Evolutionary conservation across 2,329 filamentous ascomycete species (phyloP).

Genomic region (Fonsecaea pedrosoi): DNA sequence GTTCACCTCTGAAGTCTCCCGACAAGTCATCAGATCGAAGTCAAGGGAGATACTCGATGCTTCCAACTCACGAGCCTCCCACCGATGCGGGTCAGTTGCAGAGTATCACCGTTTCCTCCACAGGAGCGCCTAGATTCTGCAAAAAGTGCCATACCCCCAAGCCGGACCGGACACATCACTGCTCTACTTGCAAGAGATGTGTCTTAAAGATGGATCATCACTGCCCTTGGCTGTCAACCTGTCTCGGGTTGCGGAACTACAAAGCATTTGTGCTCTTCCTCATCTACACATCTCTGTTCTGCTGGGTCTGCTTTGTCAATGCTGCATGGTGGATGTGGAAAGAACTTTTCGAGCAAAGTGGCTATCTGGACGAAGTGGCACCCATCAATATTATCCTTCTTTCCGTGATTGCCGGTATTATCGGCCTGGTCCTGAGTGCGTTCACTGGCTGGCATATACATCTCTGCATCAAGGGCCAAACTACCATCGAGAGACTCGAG

Average conservation of each 20-base stretch:
- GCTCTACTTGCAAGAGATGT: slow-evolving; percentile 90
- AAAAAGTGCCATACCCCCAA: slow-evolving; percentile 97
- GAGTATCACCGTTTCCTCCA: slow-evolving; percentile 89
- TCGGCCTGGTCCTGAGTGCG: slow-evolving; percentile 83
- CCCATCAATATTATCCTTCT: slow-evolving; percentile 92
- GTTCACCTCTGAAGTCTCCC: slow-evolving; percentile 60
- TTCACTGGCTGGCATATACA: slow-evolving; percentile 94
- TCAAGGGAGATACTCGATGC: slow-evolving; percentile 69
- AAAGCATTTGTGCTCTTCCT: slow-evolving; percentile 94
- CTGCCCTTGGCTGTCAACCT: slow-evolving; percentile 96
- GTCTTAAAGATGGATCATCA: slow-evolving; percentile 99
- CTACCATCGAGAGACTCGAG: slow-evolving; percentile 94
- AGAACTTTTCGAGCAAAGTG: slow-evolving; percentile 74
- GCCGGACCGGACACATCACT: slow-evolving; percentile 95
- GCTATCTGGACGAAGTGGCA: slow-evolving; percentile 76
- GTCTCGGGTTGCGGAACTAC: slow-evolving; percentile 92
- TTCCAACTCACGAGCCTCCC: slow-evolving; percentile 73
- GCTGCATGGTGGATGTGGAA: slow-evolving; percentile 82
- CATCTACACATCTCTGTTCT: slow-evolving; percentile 86
- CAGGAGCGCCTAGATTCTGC: slow-evolving; percentile 86
- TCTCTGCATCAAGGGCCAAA: slow-evolving; percentile 78
- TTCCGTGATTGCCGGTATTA: slow-evolving; percentile 85
- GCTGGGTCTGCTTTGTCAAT: slow-evolving; percentile 78
- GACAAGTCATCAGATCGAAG: slow-evolving; percentile 35
- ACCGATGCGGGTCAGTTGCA: slow-evolving; percentile 58